Conservation (phyloP, 163 green algal species). For the Chlorella variabilis region DNA sequence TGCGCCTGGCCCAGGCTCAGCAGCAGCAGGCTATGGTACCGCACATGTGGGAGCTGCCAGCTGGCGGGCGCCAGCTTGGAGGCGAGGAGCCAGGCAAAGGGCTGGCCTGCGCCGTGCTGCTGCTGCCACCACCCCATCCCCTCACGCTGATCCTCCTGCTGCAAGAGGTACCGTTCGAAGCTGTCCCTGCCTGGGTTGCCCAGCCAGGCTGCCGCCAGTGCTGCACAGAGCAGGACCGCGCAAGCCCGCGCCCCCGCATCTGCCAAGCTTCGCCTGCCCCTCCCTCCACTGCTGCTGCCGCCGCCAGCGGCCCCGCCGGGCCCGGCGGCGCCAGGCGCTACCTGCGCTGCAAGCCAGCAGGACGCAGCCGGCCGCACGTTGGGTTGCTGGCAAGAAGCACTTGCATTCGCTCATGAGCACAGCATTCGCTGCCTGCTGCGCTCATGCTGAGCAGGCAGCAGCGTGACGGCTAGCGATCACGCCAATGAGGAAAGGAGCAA, state of each 20-base stretch:
- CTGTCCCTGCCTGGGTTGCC: not conserved
- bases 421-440: no score
- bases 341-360: not conserved
- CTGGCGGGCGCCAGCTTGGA: not conserved
- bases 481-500: no score
- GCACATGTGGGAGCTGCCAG: not conserved
- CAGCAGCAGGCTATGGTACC: not conserved
- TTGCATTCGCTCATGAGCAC: no score
- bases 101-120: not conserved
- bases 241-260: not conserved
- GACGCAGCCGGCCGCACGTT: not conserved
- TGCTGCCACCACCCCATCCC: not conserved
- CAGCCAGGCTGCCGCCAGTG: not conserved
- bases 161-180: not conserved
- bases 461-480: no score
- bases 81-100: not conserved
- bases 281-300: not conserved
- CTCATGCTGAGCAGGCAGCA: no score
- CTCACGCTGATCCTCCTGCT: not conserved
- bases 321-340: not conserved
- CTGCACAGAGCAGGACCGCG: not conserved
- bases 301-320: no score
- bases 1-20: not conserved
- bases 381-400: no score
- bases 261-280: not conserved